Conservation (phyloP, 192 early-diverging fungal genomes). For the Rhizoclosmatium globosum region DNA sequence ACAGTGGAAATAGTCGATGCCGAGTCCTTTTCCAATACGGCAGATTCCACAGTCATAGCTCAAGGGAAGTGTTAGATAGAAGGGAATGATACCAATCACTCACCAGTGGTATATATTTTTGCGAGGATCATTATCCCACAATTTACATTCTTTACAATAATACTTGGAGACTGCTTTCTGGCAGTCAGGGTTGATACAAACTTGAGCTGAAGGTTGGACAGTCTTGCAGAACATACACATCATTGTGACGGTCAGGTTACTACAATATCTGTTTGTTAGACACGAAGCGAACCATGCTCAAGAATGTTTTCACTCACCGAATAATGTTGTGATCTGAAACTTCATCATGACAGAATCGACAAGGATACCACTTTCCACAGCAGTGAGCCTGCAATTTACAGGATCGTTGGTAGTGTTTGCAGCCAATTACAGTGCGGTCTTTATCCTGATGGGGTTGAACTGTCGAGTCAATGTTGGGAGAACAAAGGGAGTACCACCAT, state of each 20-base stretch:
- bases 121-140: constrained; percentile 86
- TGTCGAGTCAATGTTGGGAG: not conserved
- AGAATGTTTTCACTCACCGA: constrained; percentile 55
- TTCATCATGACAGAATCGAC: constrained; percentile 83
- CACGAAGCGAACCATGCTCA: not conserved
- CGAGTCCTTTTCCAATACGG: constrained; percentile 81
- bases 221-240: constrained; percentile 91
- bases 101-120: constrained; percentile 93
- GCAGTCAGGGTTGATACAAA: constrained; percentile 74
- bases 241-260: constrained; percentile 80
- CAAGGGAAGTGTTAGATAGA: not conserved
- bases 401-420: constrained; percentile 80
- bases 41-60: constrained; percentile 89
- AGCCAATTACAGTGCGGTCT: constrained; percentile 64
- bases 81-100: not conserved
- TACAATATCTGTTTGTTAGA: constrained; percentile 5
- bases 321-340: constrained; percentile 70
- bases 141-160: constrained; percentile 88
- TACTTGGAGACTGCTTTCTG: constrained; percentile 71
- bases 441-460: constrained; percentile 52
- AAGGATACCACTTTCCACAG: constrained; percentile 76
- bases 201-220: constrained; percentile 80
- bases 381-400: constrained; percentile 79
- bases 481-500: not conserved
- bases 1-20: constrained; percentile 91